Evolutionary conservation across 306 rosid species (phyloP).

Genomic region (Mimosa bimucronata): DNA sequence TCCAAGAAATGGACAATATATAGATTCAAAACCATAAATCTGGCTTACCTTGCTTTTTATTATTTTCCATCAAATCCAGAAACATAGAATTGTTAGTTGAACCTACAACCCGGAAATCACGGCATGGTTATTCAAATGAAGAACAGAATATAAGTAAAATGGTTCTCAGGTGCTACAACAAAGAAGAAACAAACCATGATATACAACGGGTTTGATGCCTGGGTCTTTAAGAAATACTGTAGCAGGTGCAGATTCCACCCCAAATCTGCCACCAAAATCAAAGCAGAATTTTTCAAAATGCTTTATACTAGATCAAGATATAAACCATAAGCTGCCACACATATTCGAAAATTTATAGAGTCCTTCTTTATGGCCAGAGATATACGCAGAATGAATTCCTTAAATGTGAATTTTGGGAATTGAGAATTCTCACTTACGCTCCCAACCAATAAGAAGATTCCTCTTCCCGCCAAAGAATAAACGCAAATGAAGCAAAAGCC

Average conservation of each 20-base stretch:
- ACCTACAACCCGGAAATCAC: slow-evolving; percentile 56
- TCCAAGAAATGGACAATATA: slow-evolving; percentile 1
- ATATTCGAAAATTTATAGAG: slow-evolving; percentile 23
- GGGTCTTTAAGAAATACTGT: slow-evolving; percentile 89
- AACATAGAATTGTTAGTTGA: slow-evolving; percentile 57
- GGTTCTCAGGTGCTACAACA: slow-evolving; percentile 19
- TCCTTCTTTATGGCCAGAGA: slow-evolving; percentile 22
- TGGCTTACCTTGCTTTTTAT: slow-evolving; percentile 76
- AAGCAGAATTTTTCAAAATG: slow-evolving; percentile 12
- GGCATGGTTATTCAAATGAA: slow-evolving; percentile 33
- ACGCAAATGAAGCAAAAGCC: slow-evolving; percentile 83
- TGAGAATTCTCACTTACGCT: slow-evolving; percentile 57
- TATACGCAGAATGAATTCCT: slow-evolving; percentile 9
- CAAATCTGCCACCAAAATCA: slow-evolving; percentile 63
- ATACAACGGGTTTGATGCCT: slow-evolving; percentile 82
- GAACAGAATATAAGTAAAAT: slow-evolving; percentile 29
- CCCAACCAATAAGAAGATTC: slow-evolving; percentile 85
- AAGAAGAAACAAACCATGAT: slow-evolving; percentile 62
- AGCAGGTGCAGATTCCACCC: slow-evolving; percentile 90
- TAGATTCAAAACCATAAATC: slow-evolving; percentile 8
- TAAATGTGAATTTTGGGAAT: slow-evolving; percentile 8
- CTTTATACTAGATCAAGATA: slow-evolving; percentile 27
- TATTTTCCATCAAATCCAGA: slow-evolving; percentile 68
- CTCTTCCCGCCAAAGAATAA: slow-evolving; percentile 85
- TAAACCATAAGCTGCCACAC: slow-evolving; percentile 15